These are phyloP conservation scores for Asterella californica DNA, from an alignment of 225 moss, liverwort and hornwort species.

Conservation along the genomic window DNA sequence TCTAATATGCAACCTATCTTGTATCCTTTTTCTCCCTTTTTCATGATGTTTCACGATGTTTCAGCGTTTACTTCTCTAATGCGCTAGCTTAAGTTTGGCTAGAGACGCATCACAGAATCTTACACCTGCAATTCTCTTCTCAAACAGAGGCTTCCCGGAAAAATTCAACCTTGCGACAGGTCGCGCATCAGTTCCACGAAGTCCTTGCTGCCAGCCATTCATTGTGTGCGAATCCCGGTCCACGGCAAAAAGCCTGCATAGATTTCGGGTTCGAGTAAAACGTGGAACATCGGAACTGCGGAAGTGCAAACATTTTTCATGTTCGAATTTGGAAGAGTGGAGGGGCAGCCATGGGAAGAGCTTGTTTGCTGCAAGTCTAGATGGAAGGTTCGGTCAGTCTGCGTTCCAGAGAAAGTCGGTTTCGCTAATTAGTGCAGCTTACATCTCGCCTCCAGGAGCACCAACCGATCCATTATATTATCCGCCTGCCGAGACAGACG, in stretches of 20 bases:
- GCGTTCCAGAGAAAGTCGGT: background rate
- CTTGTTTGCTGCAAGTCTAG: background rate
- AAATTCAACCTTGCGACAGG: background rate
- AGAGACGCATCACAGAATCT: background rate
- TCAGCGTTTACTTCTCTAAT: background rate
- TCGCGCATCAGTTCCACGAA: background rate
- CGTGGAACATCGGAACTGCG: background rate
- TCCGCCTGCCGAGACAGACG: slow-evolving; percentile 18
- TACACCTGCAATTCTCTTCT: background rate
- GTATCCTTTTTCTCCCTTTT: background rate
- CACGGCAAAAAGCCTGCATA: background rate
- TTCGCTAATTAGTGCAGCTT: slow-evolving; percentile 26
- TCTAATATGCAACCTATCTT: background rate
- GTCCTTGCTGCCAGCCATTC: background rate
- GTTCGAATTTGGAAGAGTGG: background rate
- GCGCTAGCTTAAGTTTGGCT: background rate
- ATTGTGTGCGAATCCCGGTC: too few relatives aligned
- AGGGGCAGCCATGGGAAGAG: slow-evolving; percentile 1
- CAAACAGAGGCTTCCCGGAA: background rate
- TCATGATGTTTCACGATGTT: too few relatives aligned
- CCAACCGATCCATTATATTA: slow-evolving; percentile 32
- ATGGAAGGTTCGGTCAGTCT: slow-evolving; percentile 4
- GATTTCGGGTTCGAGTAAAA: background rate
- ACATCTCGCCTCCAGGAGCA: slow-evolving; percentile 47
- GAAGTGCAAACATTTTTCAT: background rate